Percentiles rank a stretch among this genome's conserved stretches.
phyloP scores from a whole-genome alignment of 805 yeast species.

The Starmerella sp. region DNA sequence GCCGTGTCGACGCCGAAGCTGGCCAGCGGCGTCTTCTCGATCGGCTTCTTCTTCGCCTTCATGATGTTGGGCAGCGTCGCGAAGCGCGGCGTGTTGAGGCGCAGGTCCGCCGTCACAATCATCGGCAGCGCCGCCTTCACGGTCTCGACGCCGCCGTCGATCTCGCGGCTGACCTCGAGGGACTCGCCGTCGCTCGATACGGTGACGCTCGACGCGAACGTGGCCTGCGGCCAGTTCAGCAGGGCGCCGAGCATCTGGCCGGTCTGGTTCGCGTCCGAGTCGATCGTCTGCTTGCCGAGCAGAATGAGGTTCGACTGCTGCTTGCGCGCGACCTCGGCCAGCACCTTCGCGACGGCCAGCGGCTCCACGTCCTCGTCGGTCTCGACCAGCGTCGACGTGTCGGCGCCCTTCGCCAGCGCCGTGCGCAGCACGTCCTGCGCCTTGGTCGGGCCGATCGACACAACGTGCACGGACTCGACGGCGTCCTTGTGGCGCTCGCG shows the following conservation, averaged over 20 bases:
- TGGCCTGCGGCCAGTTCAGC: slow-evolving; percentile 92
- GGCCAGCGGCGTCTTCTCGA: slow-evolving; percentile 50
- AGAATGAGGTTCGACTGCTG: slow-evolving; percentile 68
- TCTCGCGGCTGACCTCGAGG: slow-evolving; percentile 73
- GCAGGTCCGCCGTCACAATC: slow-evolving; percentile 82
- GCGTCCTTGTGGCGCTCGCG: slow-evolving; percentile 49
- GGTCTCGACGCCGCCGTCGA: slow-evolving; percentile 90
- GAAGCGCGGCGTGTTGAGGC: slow-evolving; percentile 90
- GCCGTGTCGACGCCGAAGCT: slow-evolving; percentile 61
- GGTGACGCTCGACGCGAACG: slow-evolving; percentile 80
- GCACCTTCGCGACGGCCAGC: slow-evolving; percentile 74
- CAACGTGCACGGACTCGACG: slow-evolving; percentile 80
- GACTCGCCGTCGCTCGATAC: slow-evolving; percentile 39
- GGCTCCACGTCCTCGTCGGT: slow-evolving; percentile 73
- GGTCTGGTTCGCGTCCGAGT: slow-evolving; percentile 87
- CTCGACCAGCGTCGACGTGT: slow-evolving; percentile 70
- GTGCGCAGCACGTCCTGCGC: slow-evolving; percentile 80
- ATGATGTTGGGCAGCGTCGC: slow-evolving; percentile 93
- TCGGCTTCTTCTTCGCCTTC: slow-evolving; percentile 97
- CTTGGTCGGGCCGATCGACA: slow-evolving; percentile 77
- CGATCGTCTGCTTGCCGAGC: slow-evolving; percentile 94
- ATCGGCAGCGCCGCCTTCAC: slow-evolving; percentile 68
- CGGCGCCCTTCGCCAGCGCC: slow-evolving; percentile 92
- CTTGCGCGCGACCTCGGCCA: slow-evolving; percentile 59
- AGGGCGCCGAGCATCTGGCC: slow-evolving; percentile 95